These are phyloP conservation scores for Euphrasia confusa DNA, from an alignment of 257 asterid genomes.

Conservation along the genomic window DNA sequence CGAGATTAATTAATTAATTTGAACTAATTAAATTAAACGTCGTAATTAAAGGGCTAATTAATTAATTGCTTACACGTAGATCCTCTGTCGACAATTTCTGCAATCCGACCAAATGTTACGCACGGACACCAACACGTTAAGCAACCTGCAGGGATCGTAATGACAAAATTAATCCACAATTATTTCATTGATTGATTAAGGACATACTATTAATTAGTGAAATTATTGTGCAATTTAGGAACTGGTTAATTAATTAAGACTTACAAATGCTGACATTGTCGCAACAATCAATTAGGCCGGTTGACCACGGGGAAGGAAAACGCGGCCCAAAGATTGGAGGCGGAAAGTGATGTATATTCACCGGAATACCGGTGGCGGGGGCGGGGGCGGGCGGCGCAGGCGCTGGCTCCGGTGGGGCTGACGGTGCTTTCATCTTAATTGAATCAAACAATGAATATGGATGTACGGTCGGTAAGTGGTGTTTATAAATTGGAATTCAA, in stretches of 20 bases:
- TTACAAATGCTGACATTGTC: slow-evolving; percentile 40
- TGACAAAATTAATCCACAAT: background rate
- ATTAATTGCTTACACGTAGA: slow-evolving; percentile 40
- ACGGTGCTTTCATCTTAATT: slow-evolving; percentile 21
- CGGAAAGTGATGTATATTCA: slow-evolving; percentile 3
- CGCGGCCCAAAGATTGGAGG: slow-evolving; percentile 20
- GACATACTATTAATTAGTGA: background rate
- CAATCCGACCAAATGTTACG: slow-evolving; percentile 61
- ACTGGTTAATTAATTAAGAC: background rate
- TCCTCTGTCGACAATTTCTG: slow-evolving; percentile 63
- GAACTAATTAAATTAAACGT: background rate
- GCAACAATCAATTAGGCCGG: slow-evolving; percentile 45
- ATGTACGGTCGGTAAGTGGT: background rate
- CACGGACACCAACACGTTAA: slow-evolving; percentile 71
- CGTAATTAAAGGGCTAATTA: too few relatives aligned
- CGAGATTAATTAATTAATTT: background rate
- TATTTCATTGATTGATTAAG: background rate
- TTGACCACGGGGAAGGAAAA: slow-evolving; percentile 42
- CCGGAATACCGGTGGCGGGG: slow-evolving; percentile 22
- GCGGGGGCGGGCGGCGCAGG: background rate
- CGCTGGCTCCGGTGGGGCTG: slow-evolving; percentile 31
- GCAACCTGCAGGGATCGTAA: slow-evolving; percentile 36
- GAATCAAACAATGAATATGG: background rate
- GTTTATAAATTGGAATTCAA: background rate
- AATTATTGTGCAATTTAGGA: background rate